Evolutionary conservation across 106 monocot genomes (phyloP).

Genomic region (Dioscorea zingiberensis): DNA sequence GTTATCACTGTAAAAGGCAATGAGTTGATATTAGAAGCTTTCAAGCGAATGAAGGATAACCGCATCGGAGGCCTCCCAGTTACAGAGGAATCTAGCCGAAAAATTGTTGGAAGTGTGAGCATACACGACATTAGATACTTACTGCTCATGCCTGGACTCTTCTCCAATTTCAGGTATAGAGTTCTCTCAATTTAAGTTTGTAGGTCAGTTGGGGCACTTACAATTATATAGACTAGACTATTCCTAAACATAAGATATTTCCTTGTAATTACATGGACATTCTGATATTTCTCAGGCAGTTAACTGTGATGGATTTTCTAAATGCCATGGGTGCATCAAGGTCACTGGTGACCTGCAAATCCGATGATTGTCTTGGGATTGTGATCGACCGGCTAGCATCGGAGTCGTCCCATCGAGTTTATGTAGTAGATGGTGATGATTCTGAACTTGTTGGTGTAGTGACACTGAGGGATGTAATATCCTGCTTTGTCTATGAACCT

Average conservation of each 20-base stretch:
- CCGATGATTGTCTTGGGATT: slow-evolving; percentile 46
- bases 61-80: slow-evolving; percentile 79
- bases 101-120: slow-evolving; percentile 70
- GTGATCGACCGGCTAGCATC: slow-evolving; percentile 72
- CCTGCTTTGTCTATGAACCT: slow-evolving; percentile 86
- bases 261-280: background rate
- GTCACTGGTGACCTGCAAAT: slow-evolving; percentile 48
- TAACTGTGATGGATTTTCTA: slow-evolving; percentile 81
- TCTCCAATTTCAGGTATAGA: slow-evolving; percentile 88
- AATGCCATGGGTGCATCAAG: slow-evolving; percentile 6
- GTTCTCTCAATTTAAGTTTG: too few species aligned
- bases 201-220: too few species aligned
- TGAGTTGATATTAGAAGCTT: slow-evolving; percentile 81
- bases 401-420: slow-evolving; percentile 55
- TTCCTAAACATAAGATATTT: background rate
- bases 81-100: slow-evolving; percentile 44
- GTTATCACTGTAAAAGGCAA: slow-evolving; percentile 63
- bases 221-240: too few species aligned
- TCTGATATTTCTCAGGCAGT: slow-evolving; percentile 37
- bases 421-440: slow-evolving; percentile 59
- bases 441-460: slow-evolving; percentile 61
- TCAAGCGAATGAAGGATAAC: slow-evolving; percentile 85
- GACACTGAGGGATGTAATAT: slow-evolving; percentile 88
- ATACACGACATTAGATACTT: slow-evolving; percentile 77
- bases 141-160: slow-evolving; percentile 63